Percentiles rank a stretch among this genome's conserved stretches.
Evolutionary conservation across 257 asterid species (phyloP).

Genomic region (Gynochthodes officinalis): DNA sequence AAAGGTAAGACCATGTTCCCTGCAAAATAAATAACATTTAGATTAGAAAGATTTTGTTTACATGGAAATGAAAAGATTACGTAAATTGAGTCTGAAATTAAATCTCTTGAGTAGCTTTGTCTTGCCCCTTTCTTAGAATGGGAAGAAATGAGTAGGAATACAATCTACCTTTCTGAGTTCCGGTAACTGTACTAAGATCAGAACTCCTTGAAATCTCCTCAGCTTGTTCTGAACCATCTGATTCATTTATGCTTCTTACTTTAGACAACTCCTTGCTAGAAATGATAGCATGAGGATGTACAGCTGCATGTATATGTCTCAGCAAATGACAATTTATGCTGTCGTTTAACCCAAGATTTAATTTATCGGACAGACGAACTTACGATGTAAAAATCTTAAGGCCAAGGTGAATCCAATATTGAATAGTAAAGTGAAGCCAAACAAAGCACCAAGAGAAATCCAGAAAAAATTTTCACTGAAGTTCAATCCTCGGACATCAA

Average conservation of each 20-base stretch:
- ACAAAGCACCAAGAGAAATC: slow-evolving; percentile 55
- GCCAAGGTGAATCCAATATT: slow-evolving; percentile 54
- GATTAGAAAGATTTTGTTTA: background rate
- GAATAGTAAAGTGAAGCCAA: slow-evolving; percentile 47
- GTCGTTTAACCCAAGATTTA: background rate
- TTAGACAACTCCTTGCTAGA: slow-evolving; percentile 40
- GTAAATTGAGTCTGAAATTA: too few relatives aligned
- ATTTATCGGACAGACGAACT: slow-evolving; percentile 22
- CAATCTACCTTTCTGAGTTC: slow-evolving; percentile 32
- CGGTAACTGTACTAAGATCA: slow-evolving; percentile 17
- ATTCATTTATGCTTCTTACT: slow-evolving; percentile 25
- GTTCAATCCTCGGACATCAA: slow-evolving; percentile 50
- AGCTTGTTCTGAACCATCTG: slow-evolving; percentile 12
- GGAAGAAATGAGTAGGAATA: background rate
- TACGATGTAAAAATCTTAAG: slow-evolving; percentile 49
- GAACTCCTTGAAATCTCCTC: slow-evolving; percentile 5
- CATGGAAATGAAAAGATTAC: background rate
- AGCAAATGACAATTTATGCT: slow-evolving; percentile 3
- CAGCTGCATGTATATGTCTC: slow-evolving; percentile 40
- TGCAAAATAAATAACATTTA: background rate
- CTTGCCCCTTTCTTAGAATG: too few relatives aligned
- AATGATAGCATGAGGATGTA: slow-evolving; percentile 61
- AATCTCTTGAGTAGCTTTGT: too few relatives aligned
- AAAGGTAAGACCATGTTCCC: slow-evolving; percentile 53
- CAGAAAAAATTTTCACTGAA: slow-evolving; percentile 42